phyloP scores from a whole-genome alignment of 192 early-diverging fungal species.

The Lobulomyces angularis region DNA sequence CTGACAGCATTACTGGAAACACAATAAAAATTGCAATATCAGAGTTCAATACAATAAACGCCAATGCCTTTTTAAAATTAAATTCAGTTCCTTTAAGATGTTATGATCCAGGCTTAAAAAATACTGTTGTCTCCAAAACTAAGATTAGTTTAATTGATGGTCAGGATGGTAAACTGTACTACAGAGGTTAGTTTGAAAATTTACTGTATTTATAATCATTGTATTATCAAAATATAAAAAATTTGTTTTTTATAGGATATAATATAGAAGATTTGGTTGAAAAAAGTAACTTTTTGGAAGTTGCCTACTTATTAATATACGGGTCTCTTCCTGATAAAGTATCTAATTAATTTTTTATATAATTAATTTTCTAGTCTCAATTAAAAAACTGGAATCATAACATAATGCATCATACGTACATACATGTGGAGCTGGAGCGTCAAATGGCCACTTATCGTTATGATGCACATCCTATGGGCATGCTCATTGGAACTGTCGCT shows the following conservation, averaged over 20 bases:
- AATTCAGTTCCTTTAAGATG: constrained; percentile 30
- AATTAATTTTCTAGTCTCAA: too few relatives aligned
- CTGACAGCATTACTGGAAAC: constrained; percentile 12
- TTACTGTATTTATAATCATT: not conserved
- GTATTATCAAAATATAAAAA: not conserved
- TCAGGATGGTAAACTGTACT: constrained; percentile 18
- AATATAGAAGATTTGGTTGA: too few relatives aligned
- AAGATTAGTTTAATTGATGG: constrained; percentile 20
- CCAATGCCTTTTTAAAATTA: constrained; percentile 26
- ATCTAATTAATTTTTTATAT: constrained; percentile 9
- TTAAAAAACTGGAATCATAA: not conserved
- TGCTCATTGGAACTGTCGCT: constrained; percentile 48
- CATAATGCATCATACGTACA: not conserved
- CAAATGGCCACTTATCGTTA: constrained; percentile 41
- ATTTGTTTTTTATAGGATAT: not conserved
- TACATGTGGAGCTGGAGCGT: not conserved
- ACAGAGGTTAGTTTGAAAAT: not conserved
- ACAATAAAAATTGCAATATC: constrained; percentile 24
- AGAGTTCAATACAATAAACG: constrained; percentile 16
- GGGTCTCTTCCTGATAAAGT: not conserved
- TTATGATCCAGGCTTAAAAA: constrained; percentile 35
- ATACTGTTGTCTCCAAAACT: constrained; percentile 35
- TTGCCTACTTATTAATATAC: constrained; percentile 19
- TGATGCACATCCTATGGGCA: constrained; percentile 58
- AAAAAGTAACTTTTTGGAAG: too few relatives aligned